Evolutionary conservation across 805 yeast genomes (phyloP), one percentile per base, ranked within the genome.

Genomic region (Candida berthetii): DNA sequence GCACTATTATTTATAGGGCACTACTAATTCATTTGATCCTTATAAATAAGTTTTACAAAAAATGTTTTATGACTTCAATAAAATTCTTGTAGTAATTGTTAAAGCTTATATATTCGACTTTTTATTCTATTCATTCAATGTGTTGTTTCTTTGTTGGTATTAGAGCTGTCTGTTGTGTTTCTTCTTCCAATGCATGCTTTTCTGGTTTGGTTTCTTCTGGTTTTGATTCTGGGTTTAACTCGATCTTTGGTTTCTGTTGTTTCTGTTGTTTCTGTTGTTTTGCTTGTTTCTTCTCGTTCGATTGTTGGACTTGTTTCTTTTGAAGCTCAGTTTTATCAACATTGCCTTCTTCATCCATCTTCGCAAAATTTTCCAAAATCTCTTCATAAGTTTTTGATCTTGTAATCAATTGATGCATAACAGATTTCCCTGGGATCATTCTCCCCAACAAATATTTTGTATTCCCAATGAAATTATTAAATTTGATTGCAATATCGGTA

Each of bases 391-490:
- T 68, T 55, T 80, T 87, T 34, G 78, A 64, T 50, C 71, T 68
- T 43, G 80, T 69, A 40, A 88, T 62, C 37, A 61, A 49, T 49
- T 75, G 79, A 56, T 85, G 85, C 37, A 76, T 66, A 11, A 71
- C 66, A 3, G 78, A 71, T 55, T 78, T 83, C 1, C 95, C 91
- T 1, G 96, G 96, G 11, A 87, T 69, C 64, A 87, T 80, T 54
- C 88, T 80, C 28, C 80, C 67, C 35, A 91, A 53, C 66, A 93
- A 78, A 60, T 82, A 91, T 64, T 93, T 93, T 1, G 93, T 76
- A 58, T 88, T 89, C 3, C 86, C 72, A 17, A 74, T 64, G 50
- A 74, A 75, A 58, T 85, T 87, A 37, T 80, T 81, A 58, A 70
- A 76, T 41, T 69, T 50, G 14, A 62, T 54, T 9, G 91, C 83